Conservation (phyloP, 2,329 filamentous ascomycete genomes). For the Colletotrichum sp. region DNA sequence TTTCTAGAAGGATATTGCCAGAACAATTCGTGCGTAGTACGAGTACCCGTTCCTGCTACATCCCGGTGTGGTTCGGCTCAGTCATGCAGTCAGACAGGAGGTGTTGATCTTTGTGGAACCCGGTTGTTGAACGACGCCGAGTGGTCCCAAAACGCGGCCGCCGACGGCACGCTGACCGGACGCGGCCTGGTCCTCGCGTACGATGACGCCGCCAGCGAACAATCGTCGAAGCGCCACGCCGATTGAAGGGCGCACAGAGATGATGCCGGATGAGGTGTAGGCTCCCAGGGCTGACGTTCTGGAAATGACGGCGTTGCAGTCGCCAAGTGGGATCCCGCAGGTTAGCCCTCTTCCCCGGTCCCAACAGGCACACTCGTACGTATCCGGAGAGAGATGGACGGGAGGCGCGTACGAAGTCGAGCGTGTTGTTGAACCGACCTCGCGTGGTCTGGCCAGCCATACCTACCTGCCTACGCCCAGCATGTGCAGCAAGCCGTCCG, state of each 20-base stretch:
- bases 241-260: background rate
- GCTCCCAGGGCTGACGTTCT: background rate
- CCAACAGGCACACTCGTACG: background rate
- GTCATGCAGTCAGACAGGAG: conserved; percentile 8
- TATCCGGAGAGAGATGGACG: background rate
- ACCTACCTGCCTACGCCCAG: background rate
- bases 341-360: background rate
- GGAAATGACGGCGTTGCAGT: conserved; percentile 14
- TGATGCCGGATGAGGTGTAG: background rate
- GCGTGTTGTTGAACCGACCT: background rate
- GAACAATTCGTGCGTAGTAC: background rate
- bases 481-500: background rate
- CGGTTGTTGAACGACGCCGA: background rate
- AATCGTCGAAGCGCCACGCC: background rate
- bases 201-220: background rate
- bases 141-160: background rate
- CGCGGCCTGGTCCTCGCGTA: background rate
- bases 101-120: conserved; percentile 6
- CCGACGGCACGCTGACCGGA: background rate
- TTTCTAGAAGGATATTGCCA: background rate
- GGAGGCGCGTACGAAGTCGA: background rate
- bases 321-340: background rate
- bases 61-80: background rate
- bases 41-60: background rate
- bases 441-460: background rate